Conservation (phyloP, 768 basidiomycete genomes). For the Suillus placidus region DNA sequence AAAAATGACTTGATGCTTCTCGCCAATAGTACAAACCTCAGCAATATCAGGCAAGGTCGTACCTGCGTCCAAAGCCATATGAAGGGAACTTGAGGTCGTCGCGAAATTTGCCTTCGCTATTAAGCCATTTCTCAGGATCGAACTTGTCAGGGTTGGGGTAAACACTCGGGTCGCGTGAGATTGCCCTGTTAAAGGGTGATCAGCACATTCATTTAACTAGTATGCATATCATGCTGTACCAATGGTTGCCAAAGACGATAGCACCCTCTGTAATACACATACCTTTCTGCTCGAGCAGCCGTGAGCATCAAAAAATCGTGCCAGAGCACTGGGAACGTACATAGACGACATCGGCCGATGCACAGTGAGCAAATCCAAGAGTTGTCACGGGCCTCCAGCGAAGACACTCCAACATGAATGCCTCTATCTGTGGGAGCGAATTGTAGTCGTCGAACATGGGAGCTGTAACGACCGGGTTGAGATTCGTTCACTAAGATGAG, state of each 20-base stretch:
- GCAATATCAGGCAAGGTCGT: not conserved
- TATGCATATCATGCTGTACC: constrained; percentile 21
- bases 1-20: too few species aligned
- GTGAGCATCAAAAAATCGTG: not conserved
- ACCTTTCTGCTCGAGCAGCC: constrained; percentile 28
- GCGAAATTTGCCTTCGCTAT: constrained; percentile 39
- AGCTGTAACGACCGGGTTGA: constrained; percentile 26
- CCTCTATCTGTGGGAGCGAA: constrained; percentile 39
- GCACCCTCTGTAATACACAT: constrained; percentile 40
- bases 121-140: constrained; percentile 59
- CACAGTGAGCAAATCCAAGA: constrained; percentile 61
- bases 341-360: constrained; percentile 66
- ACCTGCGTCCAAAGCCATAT: constrained; percentile 59
- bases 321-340: constrained; percentile 32
- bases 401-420: constrained; percentile 43
- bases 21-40: too few species aligned
- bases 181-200: constrained; percentile 39
- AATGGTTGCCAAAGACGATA: constrained; percentile 38
- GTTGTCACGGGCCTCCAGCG: constrained; percentile 45
- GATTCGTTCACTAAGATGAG: not conserved
- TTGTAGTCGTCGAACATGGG: constrained; percentile 43
- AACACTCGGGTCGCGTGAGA: constrained; percentile 55
- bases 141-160: constrained; percentile 64
- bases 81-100: constrained; percentile 53
- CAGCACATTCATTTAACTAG: not conserved